Evolutionary conservation across 1,139 yeast genomes (phyloP).

Genomic region (Pichiaceae sp.): DNA sequence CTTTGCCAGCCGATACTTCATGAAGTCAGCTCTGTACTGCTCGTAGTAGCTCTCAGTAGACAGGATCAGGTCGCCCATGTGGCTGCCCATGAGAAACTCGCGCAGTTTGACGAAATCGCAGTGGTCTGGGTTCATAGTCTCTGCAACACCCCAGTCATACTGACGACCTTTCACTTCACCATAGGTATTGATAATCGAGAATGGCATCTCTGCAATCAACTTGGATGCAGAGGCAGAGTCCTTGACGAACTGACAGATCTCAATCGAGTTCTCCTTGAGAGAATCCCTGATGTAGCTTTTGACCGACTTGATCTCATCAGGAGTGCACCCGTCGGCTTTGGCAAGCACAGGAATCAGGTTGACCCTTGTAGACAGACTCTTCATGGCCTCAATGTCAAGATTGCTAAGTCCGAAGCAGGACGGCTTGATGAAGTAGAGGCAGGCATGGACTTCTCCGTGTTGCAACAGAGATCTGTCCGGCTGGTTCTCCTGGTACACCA

Average conservation of each 20-base stretch:
- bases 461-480: constrained; percentile 42
- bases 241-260: constrained; percentile 46
- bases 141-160: constrained; percentile 70
- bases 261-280: constrained; percentile 41
- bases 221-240: constrained; percentile 23
- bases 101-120: constrained; percentile 58
- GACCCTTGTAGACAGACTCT: constrained; percentile 52
- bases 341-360: constrained; percentile 72
- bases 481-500: constrained; percentile 63
- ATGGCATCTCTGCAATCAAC: constrained; percentile 41
- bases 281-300: constrained; percentile 37
- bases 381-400: constrained; percentile 63
- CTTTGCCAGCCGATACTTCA: constrained; percentile 32
- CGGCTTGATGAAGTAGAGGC: constrained; percentile 65
- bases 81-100: constrained; percentile 39
- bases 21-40: constrained; percentile 36
- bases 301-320: constrained; percentile 30
- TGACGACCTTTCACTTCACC: constrained; percentile 49
- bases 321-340: constrained; percentile 62
- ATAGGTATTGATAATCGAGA: constrained; percentile 50
- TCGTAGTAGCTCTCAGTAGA: constrained; percentile 55
- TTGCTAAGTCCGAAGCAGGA: constrained; percentile 43
- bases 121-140: constrained; percentile 55
- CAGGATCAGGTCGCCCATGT: constrained; percentile 51
- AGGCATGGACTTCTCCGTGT: constrained; percentile 68